Percentiles rank a stretch among this genome's conserved stretches.
phyloP scores from a whole-genome alignment of 768 basidiomycete genomes.

The Trametes meyenii region DNA sequence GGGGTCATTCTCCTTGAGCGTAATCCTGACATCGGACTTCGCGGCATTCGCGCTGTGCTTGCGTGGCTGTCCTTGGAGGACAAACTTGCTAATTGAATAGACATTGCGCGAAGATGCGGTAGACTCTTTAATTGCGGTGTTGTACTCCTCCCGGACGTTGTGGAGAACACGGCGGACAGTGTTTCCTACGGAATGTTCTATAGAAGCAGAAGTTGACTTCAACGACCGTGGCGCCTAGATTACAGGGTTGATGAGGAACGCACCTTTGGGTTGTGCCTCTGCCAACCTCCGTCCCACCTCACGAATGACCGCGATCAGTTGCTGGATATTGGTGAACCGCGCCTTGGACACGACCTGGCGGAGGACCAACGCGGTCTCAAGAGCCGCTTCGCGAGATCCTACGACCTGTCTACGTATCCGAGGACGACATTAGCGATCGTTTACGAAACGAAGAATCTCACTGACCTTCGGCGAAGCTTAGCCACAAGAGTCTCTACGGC shows the following conservation, averaged over 20 bases:
- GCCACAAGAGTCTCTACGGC: conserved; percentile 71
- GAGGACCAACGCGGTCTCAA: conserved; percentile 87
- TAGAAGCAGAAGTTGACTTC: background rate
- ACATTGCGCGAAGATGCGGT: conserved; percentile 40
- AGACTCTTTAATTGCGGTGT: conserved; percentile 67
- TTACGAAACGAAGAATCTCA: conserved; percentile 25
- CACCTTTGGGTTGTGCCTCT: conserved; percentile 96
- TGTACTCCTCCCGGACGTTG: conserved; percentile 93
- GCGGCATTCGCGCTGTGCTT: conserved; percentile 42
- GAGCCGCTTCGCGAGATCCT: conserved; percentile 85
- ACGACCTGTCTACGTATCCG: conserved; percentile 71
- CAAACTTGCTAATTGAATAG: conserved; percentile 82
- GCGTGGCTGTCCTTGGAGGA: conserved; percentile 74
- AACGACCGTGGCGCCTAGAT: background rate
- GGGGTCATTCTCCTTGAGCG: conserved; percentile 68
- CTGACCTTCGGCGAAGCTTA: conserved; percentile 73
- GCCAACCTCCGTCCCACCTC: conserved; percentile 78
- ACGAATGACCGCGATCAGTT: conserved; percentile 79
- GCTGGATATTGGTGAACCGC: conserved; percentile 83
- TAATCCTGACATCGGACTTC: conserved; percentile 56
- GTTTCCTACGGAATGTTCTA: conserved; percentile 95
- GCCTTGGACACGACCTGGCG: conserved; percentile 89
- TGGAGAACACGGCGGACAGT: conserved; percentile 92
- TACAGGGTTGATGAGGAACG: background rate
- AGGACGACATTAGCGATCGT: background rate